phyloP scores from a whole-genome alignment of 768 basidiomycete species.

The Lactarius akahatsu region DNA sequence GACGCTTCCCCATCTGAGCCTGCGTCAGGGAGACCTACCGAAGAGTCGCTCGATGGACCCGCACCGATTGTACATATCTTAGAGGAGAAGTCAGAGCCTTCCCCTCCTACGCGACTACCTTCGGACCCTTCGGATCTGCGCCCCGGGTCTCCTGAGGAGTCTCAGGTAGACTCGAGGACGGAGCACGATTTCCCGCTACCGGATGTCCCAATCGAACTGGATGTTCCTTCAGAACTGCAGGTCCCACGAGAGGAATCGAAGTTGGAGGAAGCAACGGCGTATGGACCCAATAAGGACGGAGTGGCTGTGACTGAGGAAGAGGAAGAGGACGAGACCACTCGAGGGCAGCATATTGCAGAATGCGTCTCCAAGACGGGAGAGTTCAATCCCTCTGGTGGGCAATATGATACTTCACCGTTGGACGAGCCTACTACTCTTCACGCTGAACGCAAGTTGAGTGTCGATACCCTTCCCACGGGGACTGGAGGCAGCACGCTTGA shows the following conservation, averaged over 20 bases:
- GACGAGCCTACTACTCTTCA: slow-evolving; percentile 13
- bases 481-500: slow-evolving; percentile 14
- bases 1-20: background rate
- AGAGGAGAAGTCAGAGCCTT: background rate
- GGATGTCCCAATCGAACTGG: background rate
- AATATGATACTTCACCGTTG: slow-evolving; percentile 33
- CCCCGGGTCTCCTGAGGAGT: slow-evolving; percentile 10
- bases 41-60: background rate
- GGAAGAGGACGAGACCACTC: slow-evolving; percentile 54
- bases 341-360: slow-evolving; percentile 44
- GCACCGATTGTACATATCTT: background rate
- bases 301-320: slow-evolving; percentile 31
- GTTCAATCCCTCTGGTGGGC: slow-evolving; percentile 49
- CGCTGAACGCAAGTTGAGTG: slow-evolving; percentile 1
- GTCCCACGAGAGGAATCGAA: slow-evolving; percentile 1
- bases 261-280: background rate
- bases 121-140: slow-evolving; percentile 16
- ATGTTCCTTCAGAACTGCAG: background rate
- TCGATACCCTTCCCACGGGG: background rate
- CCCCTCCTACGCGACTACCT: background rate
- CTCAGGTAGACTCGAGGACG: slow-evolving; percentile 6
- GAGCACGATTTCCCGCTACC: background rate
- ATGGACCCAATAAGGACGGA: slow-evolving; percentile 14
- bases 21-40: background rate
- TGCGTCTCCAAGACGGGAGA: slow-evolving; percentile 60